A percentile compares a stretch with the other conserved stretches of the same genome.
phyloP scores from a whole-genome alignment of 345 rosid genomes.

The Psidium friedrichsthalianum region DNA sequence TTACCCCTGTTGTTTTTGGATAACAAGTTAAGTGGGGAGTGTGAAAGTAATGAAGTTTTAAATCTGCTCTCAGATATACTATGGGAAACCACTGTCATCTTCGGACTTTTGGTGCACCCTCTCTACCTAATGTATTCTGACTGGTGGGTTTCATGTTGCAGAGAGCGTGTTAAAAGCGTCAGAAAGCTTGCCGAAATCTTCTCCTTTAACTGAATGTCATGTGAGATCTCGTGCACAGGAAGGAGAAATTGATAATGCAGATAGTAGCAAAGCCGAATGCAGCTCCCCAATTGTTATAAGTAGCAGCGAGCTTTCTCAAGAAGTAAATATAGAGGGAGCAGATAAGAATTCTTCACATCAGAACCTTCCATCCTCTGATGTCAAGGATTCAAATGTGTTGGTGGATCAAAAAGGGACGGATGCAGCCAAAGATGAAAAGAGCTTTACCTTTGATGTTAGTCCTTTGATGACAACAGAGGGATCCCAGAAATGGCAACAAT shows the following conservation, averaged over 20 bases:
- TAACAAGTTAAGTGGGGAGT: background rate
- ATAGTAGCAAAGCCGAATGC: slow-evolving; percentile 27
- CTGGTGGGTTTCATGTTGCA: background rate
- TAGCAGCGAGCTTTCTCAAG: slow-evolving; percentile 25
- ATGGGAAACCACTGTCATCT: background rate
- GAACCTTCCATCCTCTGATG: slow-evolving; percentile 12
- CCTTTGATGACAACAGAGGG: slow-evolving; percentile 18
- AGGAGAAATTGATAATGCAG: slow-evolving; percentile 15
- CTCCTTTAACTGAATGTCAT: background rate
- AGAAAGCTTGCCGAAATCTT: background rate
- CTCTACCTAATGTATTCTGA: background rate
- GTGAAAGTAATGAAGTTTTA: background rate
- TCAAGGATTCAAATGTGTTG: slow-evolving; percentile 5
- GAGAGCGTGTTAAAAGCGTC: background rate
- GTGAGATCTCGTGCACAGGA: slow-evolving; percentile 13
- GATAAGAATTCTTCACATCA: slow-evolving; percentile 20
- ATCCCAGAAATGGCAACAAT: slow-evolving; percentile 28
- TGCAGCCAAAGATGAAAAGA: slow-evolving; percentile 33
- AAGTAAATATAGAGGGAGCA: slow-evolving; percentile 22
- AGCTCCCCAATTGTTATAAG: slow-evolving; percentile 30
- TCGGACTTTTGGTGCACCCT: background rate
- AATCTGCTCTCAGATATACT: background rate
- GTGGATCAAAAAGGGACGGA: slow-evolving; percentile 18
- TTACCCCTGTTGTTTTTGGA: background rate
- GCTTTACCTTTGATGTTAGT: slow-evolving; percentile 39